Base-by-base conservation (phyloP, 495 filamentous ascomycete species). In the Penicillium desertorum region DNA sequence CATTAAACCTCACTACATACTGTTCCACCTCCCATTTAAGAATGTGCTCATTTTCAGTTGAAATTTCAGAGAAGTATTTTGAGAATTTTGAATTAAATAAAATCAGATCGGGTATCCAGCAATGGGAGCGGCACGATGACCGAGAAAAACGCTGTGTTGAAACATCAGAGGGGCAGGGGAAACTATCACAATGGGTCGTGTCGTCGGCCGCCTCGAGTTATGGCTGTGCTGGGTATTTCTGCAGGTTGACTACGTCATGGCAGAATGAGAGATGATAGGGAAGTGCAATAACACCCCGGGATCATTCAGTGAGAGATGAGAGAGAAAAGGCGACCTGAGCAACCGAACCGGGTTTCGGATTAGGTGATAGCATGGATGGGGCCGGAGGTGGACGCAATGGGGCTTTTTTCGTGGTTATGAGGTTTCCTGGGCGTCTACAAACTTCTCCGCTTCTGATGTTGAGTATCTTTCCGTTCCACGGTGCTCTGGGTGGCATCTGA, bases 391-490 rank as follows among this genome's bases (percentile, higher is more conserved):
- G 52, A 50, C 44, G 37, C 48, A 51, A 37, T 30, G 37, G 17
- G 41, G 10, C 8, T 32, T 37, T 37, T 58, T 45, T 44, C 34
- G 17, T 36, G 17, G 23, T 62, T 47, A 64, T 64, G 64, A 48
- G 22, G 64, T 64, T 51, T 75, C 70, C 60, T 81, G 70, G 1
- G 83, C 85, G 68, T 87, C 84, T 36, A 86, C 77, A 63, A 87
- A 87, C 49, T 82, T 71, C 55, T 87, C 80, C 47, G 80, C 60
- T 30, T 76, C 73, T 2, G 67, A 59, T 6, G 78, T 82, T 73
- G 65, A 0, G 81, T 80, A 57, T 85, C 81, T 44, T 67, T 71
- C 29, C 80, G 72, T 56, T 71, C 69, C 27, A 82, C 61, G n/a
- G 64, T 52, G 23, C 63, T 53, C n/a, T 56, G 45, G 10, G 22